phyloP scores from a whole-genome alignment of 2,329 filamentous ascomycete species.

The Beauveria caledonica region DNA sequence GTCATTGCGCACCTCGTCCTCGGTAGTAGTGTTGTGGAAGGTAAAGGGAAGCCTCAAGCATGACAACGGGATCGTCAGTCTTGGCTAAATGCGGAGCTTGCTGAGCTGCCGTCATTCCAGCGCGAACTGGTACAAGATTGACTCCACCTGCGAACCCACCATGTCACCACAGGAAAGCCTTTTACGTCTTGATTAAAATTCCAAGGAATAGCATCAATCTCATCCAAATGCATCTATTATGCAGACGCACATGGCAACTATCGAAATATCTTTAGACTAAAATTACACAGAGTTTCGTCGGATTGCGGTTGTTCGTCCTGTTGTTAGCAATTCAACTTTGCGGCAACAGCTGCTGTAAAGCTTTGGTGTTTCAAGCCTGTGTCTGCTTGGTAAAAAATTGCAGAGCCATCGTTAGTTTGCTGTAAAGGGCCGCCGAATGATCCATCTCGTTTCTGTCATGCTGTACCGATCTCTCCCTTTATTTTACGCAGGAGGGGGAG shows the following conservation, averaged over 20 bases:
- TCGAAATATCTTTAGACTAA: neutral
- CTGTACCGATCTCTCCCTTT: neutral
- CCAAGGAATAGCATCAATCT: neutral
- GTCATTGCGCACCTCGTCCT: neutral
- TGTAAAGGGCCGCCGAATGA: neutral
- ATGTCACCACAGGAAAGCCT: too few species aligned
- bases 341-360: neutral
- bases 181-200: too few species aligned
- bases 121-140: neutral
- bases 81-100: neutral
- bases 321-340: constrained; percentile 9
- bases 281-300: neutral
- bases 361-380: neutral
- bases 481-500: constrained; percentile 40
- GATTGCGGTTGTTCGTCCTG: neutral
- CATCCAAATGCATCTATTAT: neutral
- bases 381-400: neutral
- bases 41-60: neutral
- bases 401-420: neutral
- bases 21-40: neutral
- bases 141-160: neutral
- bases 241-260: neutral
- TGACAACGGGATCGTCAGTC: neutral
- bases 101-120: constrained; percentile 5
- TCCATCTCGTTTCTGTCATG: neutral